Evolutionary conservation across 2,329 filamentous ascomycete species (phyloP).

Genomic region (Fusarium sp.): DNA sequence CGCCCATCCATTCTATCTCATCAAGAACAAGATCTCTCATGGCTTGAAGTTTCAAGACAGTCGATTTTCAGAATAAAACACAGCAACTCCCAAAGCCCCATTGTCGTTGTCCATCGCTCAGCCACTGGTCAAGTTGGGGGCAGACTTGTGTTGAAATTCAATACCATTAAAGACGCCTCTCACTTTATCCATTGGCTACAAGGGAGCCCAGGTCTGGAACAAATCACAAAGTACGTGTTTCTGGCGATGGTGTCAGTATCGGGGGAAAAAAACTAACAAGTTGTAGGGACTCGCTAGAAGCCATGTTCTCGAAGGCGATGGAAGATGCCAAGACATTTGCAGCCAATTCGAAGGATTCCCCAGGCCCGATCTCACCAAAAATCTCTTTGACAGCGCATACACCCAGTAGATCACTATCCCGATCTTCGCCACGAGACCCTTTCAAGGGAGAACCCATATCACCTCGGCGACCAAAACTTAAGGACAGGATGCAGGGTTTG

Average conservation of each 20-base stretch:
- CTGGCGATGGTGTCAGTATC: no score
- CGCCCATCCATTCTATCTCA: neutral
- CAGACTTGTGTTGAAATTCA: slow-evolving; percentile 41
- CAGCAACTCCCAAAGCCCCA: slow-evolving; percentile 23
- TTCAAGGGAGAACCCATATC: slow-evolving; percentile 18
- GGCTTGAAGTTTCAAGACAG: slow-evolving; percentile 38
- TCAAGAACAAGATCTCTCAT: slow-evolving; percentile 10
- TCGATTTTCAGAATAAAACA: slow-evolving; percentile 31
- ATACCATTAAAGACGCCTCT: slow-evolving; percentile 7
- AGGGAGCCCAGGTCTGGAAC: neutral
- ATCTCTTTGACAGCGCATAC: neutral
- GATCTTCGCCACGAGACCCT: slow-evolving; percentile 7
- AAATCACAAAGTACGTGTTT: slow-evolving; percentile 30
- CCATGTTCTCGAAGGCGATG: slow-evolving; percentile 6
- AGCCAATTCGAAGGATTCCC: neutral
- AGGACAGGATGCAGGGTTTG: slow-evolving; percentile 41
- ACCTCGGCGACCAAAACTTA: slow-evolving; percentile 37
- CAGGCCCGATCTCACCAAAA: neutral
- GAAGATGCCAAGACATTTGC: slow-evolving; percentile 1
- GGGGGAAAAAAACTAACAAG: slow-evolving; percentile 9
- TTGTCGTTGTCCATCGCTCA: slow-evolving; percentile 42
- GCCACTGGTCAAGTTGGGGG: neutral
- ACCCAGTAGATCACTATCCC: neutral
- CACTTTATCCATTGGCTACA: slow-evolving; percentile 33
- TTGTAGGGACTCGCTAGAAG: slow-evolving; percentile 26